Conservation (phyloP, 2,329 filamentous ascomycete species). For the Paramyrothecium sp. region DNA sequence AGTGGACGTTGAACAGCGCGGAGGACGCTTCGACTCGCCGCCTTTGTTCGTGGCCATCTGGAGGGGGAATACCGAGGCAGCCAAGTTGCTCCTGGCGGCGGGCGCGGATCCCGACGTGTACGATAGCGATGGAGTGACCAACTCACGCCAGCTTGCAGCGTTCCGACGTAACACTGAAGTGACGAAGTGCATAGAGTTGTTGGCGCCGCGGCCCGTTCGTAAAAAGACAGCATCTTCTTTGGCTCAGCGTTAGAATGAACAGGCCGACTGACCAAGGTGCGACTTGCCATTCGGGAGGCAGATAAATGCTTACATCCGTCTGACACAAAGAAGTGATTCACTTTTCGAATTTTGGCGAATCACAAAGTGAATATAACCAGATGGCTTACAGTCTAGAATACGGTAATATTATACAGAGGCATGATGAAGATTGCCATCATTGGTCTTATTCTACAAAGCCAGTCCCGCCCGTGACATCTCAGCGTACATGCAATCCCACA, state of each 20-base stretch:
- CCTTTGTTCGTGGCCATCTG: slow-evolving; percentile 18
- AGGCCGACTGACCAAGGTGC: slow-evolving; percentile 2
- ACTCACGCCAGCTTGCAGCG: background rate
- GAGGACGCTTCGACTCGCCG: slow-evolving; percentile 16
- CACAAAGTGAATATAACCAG: too few relatives aligned
- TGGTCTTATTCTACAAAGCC: background rate
- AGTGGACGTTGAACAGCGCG: slow-evolving; percentile 14
- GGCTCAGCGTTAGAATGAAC: background rate
- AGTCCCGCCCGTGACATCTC: slow-evolving; percentile 4
- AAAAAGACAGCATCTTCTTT: background rate
- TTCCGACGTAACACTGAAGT: background rate
- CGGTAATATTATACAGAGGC: slow-evolving; percentile 27
- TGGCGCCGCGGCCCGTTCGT: background rate
- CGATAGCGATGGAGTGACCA: background rate
- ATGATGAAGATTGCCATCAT: slow-evolving; percentile 4
- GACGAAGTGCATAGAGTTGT: background rate
- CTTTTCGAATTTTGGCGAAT: too few relatives aligned
- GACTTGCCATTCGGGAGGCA: too few relatives aligned
- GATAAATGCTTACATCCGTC: too few relatives aligned
- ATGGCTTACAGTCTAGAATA: slow-evolving; percentile 24
- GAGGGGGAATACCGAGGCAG: slow-evolving; percentile 14
- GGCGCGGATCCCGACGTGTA: slow-evolving; percentile 15
- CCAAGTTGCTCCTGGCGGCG: slow-evolving; percentile 17
- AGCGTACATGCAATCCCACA: slow-evolving; percentile 9
- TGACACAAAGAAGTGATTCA: too few relatives aligned